Evolutionary conservation across 1,284 basidiomycete genomes (phyloP).

Genomic region (Ustilago xerochloae): DNA sequence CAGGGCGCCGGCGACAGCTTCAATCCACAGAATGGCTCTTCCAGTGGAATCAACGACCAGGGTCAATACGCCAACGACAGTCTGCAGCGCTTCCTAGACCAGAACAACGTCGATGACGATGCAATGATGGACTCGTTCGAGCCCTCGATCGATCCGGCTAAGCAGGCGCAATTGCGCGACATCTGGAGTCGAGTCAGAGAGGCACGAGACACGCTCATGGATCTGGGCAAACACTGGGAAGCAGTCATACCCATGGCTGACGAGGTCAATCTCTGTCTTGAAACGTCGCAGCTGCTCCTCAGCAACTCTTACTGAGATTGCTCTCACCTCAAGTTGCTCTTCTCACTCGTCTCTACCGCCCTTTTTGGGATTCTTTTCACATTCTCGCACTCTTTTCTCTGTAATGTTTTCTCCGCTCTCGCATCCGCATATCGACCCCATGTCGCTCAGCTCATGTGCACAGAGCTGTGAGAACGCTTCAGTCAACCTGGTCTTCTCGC

Average conservation of each 20-base stretch:
- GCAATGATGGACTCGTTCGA: conserved; percentile 24
- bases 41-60: conserved; percentile 10
- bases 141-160: conserved; percentile 32
- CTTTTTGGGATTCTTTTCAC: not conserved
- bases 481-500: too few species aligned
- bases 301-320: conserved; percentile 27
- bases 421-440: not conserved
- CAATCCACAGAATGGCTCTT: conserved; percentile 1
- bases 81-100: conserved; percentile 34
- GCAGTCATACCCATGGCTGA: conserved; percentile 59
- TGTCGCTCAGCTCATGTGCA: too few species aligned
- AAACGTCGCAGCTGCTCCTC: conserved; percentile 55
- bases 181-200: conserved; percentile 59
- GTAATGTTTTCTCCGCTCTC: not conserved
- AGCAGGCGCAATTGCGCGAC: conserved; percentile 48
- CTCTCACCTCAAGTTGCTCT: not conserved
- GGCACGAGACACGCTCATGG: conserved; percentile 53
- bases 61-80: conserved; percentile 43
- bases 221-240: conserved; percentile 56
- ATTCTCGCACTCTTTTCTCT: not conserved
- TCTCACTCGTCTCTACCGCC: not conserved
- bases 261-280: conserved; percentile 60
- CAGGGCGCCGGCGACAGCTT: conserved; percentile 13
- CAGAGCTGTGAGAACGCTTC: too few species aligned
- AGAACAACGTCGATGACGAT: conserved; percentile 25